Base-by-base conservation (phyloP, 2,329 filamentous ascomycete species). In the Emmonsia crescens region DNA sequence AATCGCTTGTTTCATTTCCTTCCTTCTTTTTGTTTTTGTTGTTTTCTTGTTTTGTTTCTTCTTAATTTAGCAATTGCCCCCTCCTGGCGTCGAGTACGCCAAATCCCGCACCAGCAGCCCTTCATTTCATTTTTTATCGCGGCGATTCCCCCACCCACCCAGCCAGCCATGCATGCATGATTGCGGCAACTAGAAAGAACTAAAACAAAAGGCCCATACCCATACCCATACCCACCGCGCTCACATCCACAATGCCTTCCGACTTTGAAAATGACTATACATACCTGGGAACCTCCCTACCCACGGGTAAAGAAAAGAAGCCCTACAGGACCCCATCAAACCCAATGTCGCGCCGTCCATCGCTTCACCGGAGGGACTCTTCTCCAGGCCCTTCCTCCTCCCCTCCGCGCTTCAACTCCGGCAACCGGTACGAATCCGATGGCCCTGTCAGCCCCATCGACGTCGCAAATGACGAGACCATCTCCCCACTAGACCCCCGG, bases 401-500 rank as follows among this genome's bases (percentile, higher is more conserved):
- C 1, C 85, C 87, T 40, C 78, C 80, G 31, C 80, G 80, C 27
- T 74, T 82, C 33, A 75, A 79, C n/a, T 75, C 79, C n/a, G 77
- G 77, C 33, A 70, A 70, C 44, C 71, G 72, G 60, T 74, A 73
- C 54, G 71, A 71, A 21, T 72, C 72, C 49, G 74, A 76, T 64
- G 66, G 72, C 67, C 70, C 70, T 61, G 71, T 75, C 66, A 67
- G 67, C 60, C 66, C 74, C 27, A 71, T 75, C 16, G 72, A 75
- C 61, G 61, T 69, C 51, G 65, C 69, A n/a, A 70, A 74, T 29
- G 73, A 93, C 66, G 88, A 93, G 65, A 84, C 78, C 52, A 85
- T 91, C 40, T 85, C 84, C 2, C 85, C 91, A 27, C 79, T 96
- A 36, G 94, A 99, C 71, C 91, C 94, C 2, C 85, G 93, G 61